Percentiles rank a stretch among this genome's conserved stretches.
These are phyloP conservation scores for Rhizophagus sp. DNA, from an alignment of 192 early-diverging fungal species.

Conservation along the genomic window DNA sequence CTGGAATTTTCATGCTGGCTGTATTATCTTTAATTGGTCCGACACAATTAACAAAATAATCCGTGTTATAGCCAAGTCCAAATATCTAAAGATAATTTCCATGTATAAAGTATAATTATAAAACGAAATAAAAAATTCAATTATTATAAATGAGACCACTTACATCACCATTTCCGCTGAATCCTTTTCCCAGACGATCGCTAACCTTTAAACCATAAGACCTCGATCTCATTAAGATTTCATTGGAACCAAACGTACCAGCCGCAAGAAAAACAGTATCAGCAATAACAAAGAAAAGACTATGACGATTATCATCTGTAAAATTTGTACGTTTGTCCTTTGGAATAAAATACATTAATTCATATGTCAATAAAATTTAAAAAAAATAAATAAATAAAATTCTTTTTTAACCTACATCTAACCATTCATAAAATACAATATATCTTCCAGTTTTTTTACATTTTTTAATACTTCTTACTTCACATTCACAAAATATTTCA, in stretches of 20 bases:
- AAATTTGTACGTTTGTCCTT: constrained; percentile 14
- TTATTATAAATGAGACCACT: constrained; percentile 22
- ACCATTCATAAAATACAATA: constrained; percentile 50
- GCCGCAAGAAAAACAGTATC: constrained; percentile 48
- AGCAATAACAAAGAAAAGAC: constrained; percentile 46
- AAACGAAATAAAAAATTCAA: too few relatives aligned
- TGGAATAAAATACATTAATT: background rate
- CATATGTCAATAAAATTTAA: background rate
- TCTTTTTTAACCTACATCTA: constrained; percentile 25
- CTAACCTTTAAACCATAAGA: constrained; percentile 40
- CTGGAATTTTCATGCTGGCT: constrained; percentile 20
- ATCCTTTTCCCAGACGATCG: constrained; percentile 40
- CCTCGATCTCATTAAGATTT: constrained; percentile 45
- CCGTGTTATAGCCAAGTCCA: constrained; percentile 19
- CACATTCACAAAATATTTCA: constrained; percentile 44
- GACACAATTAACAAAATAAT: constrained; percentile 32
- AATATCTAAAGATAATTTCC: constrained; percentile 16
- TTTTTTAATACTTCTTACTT: constrained; percentile 41
- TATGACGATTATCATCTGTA: background rate
- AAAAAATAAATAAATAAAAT: background rate
- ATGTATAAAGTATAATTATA: background rate
- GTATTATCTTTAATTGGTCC: constrained; percentile 38
- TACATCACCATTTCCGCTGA: constrained; percentile 52
- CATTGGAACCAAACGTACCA: constrained; percentile 44
- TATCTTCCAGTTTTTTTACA: constrained; percentile 34